Evolutionary conservation across 768 basidiomycete species (phyloP), one percentile per base, ranked within the genome.

Genomic region (Suillus discolor): DNA sequence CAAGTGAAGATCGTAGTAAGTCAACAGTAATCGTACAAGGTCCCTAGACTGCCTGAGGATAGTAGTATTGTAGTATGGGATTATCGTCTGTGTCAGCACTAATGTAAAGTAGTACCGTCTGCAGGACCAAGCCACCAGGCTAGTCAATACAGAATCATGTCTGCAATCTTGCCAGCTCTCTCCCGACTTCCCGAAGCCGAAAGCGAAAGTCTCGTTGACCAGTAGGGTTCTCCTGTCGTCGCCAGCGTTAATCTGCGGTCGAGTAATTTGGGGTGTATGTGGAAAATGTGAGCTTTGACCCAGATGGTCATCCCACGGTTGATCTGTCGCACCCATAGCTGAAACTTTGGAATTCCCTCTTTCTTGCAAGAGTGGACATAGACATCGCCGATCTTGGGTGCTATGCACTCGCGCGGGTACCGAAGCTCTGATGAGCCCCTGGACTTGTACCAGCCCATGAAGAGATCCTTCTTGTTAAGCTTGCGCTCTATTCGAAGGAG

Each of bases 371-470:
- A 55, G 61, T 55, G 61, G 8, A 62, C 36, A 55, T 62, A 62
- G 42, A 62, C 49, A 28, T 62, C 61, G 2, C 61, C 61, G 20
- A 57, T 28, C 18, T 62, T 34, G 36, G 61, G 61, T 49, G 13
- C 61, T 25, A 34, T 55, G 20, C 61, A 44, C 16, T 62, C 61
- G 38, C 18, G 62, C 16, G 62, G 57, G 39, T 61, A 63, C 20
- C 39, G 39, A 18, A 63, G 38, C 23, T 60, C 23, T 41, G 51
- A 31, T 25, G 62, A 60, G 28, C 39, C 42, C 25, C 3, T 20
- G 23, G 62, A 63, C 18, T 59, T 54, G 57, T 61, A 63, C 62
- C 53, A 39, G 25, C 61, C 61, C 61, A 62, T 62, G 51, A 49
- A 34, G 31, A 23, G 49, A 34, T 34, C 49, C 18, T 42, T n/a